These are phyloP conservation scores for Escovopsis sp. DNA, from an alignment of 2,329 filamentous ascomycete species.

Conservation along the genomic window DNA sequence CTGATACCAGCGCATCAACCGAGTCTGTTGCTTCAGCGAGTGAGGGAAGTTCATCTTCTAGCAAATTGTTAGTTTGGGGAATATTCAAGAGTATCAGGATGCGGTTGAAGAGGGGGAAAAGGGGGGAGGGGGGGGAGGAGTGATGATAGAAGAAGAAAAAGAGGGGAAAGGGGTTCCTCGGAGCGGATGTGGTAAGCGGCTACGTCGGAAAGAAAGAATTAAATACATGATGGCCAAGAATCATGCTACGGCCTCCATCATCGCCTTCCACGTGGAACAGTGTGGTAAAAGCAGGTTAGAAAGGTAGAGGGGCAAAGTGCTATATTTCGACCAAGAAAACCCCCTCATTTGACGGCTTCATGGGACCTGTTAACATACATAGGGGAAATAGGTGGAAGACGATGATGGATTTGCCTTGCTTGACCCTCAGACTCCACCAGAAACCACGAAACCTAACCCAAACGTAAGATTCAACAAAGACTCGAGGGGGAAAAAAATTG, in stretches of 20 bases:
- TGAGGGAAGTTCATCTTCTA: slow-evolving; percentile 49
- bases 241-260: slow-evolving; percentile 45
- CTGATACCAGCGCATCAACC: slow-evolving; percentile 56
- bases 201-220: slow-evolving; percentile 10
- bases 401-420: slow-evolving; percentile 54
- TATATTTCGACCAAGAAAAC: slow-evolving; percentile 28
- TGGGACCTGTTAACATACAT: slow-evolving; percentile 50
- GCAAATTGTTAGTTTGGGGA: slow-evolving; percentile 27
- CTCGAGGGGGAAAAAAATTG: slow-evolving; percentile 5
- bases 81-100: slow-evolving; percentile 1
- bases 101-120: neutral
- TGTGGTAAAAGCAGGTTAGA: slow-evolving; percentile 18
- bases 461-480: neutral
- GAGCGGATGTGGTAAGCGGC: neutral
- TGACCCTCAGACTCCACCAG: slow-evolving; percentile 13
- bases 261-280: slow-evolving; percentile 41
- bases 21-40: slow-evolving; percentile 46
- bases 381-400: slow-evolving; percentile 42
- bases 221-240: slow-evolving; percentile 25
- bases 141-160: too few species aligned
- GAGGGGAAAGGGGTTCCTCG: too few species aligned
- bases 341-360: slow-evolving; percentile 17
- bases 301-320: slow-evolving; percentile 20
- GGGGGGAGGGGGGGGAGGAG: too few species aligned
- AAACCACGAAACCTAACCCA: slow-evolving; percentile 1